These are phyloP conservation scores for Coprinopsis cinerea DNA, from an alignment of 768 basidiomycete species.

Conservation along the genomic window DNA sequence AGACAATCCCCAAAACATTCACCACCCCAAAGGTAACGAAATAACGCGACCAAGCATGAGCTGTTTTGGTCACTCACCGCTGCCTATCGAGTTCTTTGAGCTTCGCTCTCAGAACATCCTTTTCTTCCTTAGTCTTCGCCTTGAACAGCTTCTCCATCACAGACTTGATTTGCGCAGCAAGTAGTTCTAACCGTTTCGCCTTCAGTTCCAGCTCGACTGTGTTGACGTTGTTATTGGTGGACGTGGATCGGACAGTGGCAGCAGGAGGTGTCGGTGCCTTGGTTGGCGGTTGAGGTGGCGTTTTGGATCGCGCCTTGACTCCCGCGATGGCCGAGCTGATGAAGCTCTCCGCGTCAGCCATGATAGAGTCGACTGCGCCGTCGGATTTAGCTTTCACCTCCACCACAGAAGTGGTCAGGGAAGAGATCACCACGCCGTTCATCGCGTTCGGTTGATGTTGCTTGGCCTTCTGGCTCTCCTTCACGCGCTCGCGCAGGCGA, in stretches of 20 bases:
- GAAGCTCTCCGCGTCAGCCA: slow-evolving; percentile 34
- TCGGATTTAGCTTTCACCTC: slow-evolving; percentile 8
- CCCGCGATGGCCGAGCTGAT: slow-evolving; percentile 53
- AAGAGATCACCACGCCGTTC: too few relatives aligned
- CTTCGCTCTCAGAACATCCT: slow-evolving; percentile 35
- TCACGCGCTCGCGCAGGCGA: slow-evolving; percentile 28
- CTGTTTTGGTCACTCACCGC: background rate
- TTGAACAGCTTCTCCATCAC: slow-evolving; percentile 42
- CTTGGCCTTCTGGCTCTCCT: slow-evolving; percentile 32
- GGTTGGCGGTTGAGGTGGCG: slow-evolving; percentile 3
- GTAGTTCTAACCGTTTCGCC: slow-evolving; percentile 41
- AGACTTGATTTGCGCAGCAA: slow-evolving; percentile 47
- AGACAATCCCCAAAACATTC: too few relatives aligned
- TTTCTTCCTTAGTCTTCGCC: slow-evolving; percentile 47
- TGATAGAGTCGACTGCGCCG: slow-evolving; percentile 1
- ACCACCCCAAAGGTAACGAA: too few relatives aligned
- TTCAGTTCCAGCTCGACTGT: slow-evolving; percentile 38
- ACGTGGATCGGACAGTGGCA: slow-evolving; percentile 7
- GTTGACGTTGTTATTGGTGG: slow-evolving; percentile 3
- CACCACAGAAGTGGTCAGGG: slow-evolving; percentile 1
- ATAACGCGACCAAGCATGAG: too few relatives aligned
- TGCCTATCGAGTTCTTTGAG: slow-evolving; percentile 52
- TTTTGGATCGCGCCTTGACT: slow-evolving; percentile 24
- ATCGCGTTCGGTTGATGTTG: slow-evolving; percentile 2
- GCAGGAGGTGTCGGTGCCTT: too few relatives aligned